Evolutionary conservation across 768 basidiomycete species (phyloP), one percentile per base, ranked within the genome.

Genomic region (Kondoa subrosea): DNA sequence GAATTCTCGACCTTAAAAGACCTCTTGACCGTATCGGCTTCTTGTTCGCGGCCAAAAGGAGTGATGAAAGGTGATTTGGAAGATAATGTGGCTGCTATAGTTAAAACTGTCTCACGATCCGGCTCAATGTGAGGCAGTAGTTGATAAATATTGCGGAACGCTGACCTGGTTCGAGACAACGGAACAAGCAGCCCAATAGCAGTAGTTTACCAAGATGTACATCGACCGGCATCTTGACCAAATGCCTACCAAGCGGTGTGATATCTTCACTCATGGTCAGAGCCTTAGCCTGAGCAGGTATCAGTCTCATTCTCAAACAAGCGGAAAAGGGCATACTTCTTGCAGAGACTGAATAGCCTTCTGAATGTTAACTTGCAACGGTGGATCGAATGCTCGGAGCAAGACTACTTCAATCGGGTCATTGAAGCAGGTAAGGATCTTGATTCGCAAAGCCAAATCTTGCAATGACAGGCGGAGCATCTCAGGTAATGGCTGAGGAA

Each of bases 151-250:
- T 8, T 8, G 12, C 8, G 21, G 40, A 50, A 8, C 40, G 21
- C 40, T 8, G 21, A 50, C 40, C 93, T 1, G 92, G 89, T 77
- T 97, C 93, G 70, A 97, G 79, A 75, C 93, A 97, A 58, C 84
- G 83, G 76, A 96, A 88, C 50, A 91, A 76, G 1, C 86, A 85
- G 3, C 91, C 87, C 29, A 85, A 83, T 56, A 97, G 80, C 17
- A 97, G 80, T 75, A 96, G 88, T 79, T 96, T 95, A 50, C 91
- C 92, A 2, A 95, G 83, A 75, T 96, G 90, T 17, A 97, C 92
- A 75, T 99, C 93, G 15, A 91, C 89, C 0, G 93, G 93, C 50
- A 99, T 80, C 75, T 89, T 88, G 79, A 89, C 90, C 56, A 99
- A 81, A 27, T 93, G 79, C 65, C 85, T 81, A 56, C 93, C 93